Base-by-base conservation (phyloP, 2,329 filamentous ascomycete genomes). In the Botrytis pseudocinerea region DNA sequence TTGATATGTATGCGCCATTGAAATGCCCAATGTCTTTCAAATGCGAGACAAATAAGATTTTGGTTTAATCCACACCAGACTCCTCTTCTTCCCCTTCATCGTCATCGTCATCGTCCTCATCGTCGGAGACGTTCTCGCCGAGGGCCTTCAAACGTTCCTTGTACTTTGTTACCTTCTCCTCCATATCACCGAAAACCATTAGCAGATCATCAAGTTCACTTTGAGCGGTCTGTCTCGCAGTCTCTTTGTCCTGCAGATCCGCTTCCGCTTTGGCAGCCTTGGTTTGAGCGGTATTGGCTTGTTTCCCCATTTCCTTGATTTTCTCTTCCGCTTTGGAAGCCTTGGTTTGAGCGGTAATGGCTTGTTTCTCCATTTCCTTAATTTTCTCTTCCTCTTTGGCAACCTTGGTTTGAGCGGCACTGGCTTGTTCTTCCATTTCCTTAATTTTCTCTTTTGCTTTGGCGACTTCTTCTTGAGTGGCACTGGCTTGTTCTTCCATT, bases 201-300 rank as follows among this genome's bases (percentile, higher is more conserved):
- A 96, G 83, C 71, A 95, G 85, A 81, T 96, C 93, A 77, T 96
- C 93, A 63, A 95, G 85, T 81, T 96, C 93, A 4, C 88, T 86
- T 80, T 95, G 93, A 8, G 87, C 86, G 1, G 87, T 83, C 74
- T 89, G 86, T 72, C 88, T 89, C 73, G 91, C 89, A 74, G 89
- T 86, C 76, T 90, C 88, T 75, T 88, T 90, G 76, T 87, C 83
- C 18, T 78, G 76, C 35, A 81, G 63, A 25, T 75, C 75, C 38
- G 69, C 59, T 69, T 80, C 76, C 14, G 74, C 75, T 54, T 77
- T 79, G 7, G 70, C 40, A 8, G 80, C 80, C 73, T 82, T 83
- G 65, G 82, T 78, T 62, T 82, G 81, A 5, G 81, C 82, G 54
- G 80, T 76, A 69, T 77, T 75, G 64, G 69, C 64, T 73, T 76